A percentile compares a stretch with the other conserved stretches of the same genome.
Conservation (phyloP, 1,284 basidiomycete genomes). For the Hymenochaete sp. region DNA sequence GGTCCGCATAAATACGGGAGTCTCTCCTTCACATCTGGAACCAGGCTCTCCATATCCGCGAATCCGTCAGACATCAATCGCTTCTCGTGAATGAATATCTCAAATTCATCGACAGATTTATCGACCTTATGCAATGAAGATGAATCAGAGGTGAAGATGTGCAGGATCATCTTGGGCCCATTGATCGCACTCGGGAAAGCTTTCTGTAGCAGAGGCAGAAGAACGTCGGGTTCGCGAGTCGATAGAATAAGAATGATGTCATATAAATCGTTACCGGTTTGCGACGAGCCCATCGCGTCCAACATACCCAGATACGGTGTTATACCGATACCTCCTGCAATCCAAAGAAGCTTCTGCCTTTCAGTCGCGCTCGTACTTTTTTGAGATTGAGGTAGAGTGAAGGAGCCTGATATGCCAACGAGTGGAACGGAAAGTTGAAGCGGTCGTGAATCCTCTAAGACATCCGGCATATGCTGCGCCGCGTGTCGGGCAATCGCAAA, state of each 20-base stretch:
- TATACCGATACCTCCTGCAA: conserved; percentile 50
- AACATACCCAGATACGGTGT: conserved; percentile 52
- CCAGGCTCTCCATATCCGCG: conserved; percentile 16
- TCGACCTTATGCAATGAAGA: not conserved
- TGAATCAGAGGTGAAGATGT: conserved; percentile 20
- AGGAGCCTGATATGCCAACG: conserved; percentile 33
- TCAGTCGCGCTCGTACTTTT: not conserved
- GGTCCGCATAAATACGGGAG: conserved; percentile 35
- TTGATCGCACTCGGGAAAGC: conserved; percentile 23
- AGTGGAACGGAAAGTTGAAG: conserved; percentile 27
- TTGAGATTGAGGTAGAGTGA: conserved; percentile 24
- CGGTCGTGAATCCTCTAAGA: conserved; percentile 31
- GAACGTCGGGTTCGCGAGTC: conserved; percentile 41
- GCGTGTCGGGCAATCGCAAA: conserved; percentile 40
- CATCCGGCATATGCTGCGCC: conserved; percentile 29
- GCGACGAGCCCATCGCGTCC: conserved; percentile 21
- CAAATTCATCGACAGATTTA: not conserved
- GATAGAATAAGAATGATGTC: conserved; percentile 39
- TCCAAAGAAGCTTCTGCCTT: conserved; percentile 33
- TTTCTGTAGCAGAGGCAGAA: conserved; percentile 30
- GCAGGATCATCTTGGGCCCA: conserved; percentile 20
- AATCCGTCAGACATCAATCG: conserved; percentile 13
- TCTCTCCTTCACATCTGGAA: conserved; percentile 14
- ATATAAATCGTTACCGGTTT: conserved; percentile 21
- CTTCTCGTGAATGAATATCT: conserved; percentile 21